phyloP scores from a whole-genome alignment of 148 eudicot genomes.

The Rheum nobile region DNA sequence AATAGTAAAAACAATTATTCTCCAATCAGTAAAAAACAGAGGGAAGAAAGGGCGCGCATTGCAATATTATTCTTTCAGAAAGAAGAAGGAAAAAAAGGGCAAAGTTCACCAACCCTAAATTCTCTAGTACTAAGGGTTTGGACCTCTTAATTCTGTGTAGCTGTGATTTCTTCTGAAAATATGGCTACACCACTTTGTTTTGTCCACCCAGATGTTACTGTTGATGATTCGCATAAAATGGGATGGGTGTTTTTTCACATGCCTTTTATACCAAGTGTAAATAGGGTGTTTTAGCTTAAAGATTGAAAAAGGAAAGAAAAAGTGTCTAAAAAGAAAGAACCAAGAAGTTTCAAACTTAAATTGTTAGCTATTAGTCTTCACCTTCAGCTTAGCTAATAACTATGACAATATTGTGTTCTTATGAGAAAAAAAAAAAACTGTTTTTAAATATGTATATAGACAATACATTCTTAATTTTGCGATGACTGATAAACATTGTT shows the following conservation, averaged over 20 bases:
- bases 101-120: conserved; percentile 3
- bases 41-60: neutral
- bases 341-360: neutral
- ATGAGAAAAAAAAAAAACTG: too few relatives aligned
- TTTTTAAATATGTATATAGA: too few relatives aligned
- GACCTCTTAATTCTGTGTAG: neutral
- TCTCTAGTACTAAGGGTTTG: neutral
- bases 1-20: neutral
- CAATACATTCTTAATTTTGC: too few relatives aligned
- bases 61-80: neutral
- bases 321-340: neutral
- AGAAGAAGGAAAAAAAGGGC: neutral
- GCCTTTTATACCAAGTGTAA: neutral
- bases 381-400: too few relatives aligned
- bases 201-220: neutral
- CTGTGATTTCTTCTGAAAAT: neutral
- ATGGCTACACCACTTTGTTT: neutral
- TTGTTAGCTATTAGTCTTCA: neutral
- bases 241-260: neutral
- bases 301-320: neutral
- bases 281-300: neutral
- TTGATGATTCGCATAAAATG: neutral
- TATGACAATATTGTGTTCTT: too few relatives aligned
- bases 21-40: neutral
- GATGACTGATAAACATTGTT: too few relatives aligned